A percentile compares a stretch with the other conserved stretches of the same genome.
These are phyloP conservation scores for Cafeteria roenbergensis DNA, from an alignment of 108 stramenopile genomes.

Conservation along the genomic window DNA sequence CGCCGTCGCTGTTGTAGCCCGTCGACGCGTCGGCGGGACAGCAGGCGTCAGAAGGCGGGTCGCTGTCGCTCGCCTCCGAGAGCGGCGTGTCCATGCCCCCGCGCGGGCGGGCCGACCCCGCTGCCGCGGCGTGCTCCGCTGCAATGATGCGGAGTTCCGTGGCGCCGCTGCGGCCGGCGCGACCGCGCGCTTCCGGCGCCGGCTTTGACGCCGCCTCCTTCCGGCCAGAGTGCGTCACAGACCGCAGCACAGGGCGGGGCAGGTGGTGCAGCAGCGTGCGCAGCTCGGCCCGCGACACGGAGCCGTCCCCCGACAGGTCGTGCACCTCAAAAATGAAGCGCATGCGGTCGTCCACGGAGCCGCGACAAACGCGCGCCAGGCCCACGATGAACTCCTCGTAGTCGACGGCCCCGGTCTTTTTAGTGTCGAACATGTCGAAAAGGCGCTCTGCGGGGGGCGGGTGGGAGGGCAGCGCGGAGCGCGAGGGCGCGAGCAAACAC, in stretches of 20 bases:
- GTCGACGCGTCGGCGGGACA: no score
- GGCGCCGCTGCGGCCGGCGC: background rate
- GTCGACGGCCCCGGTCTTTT: slow-evolving; percentile 28
- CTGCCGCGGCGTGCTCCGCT: background rate
- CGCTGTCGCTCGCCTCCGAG: no score
- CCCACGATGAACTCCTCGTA: slow-evolving; percentile 45
- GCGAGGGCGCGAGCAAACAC: background rate
- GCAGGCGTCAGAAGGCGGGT: no score
- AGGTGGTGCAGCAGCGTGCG: slow-evolving; percentile 39
- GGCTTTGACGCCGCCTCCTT: no score
- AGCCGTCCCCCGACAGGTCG: slow-evolving; percentile 28
- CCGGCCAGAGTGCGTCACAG: no score
- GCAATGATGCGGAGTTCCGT: background rate
- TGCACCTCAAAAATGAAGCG: slow-evolving; percentile 33
- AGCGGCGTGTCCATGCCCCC: no score
- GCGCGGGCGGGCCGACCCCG: no score
- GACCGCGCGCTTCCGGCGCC: background rate
- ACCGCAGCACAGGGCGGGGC: slow-evolving; percentile 9
- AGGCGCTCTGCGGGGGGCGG: slow-evolving; percentile 27
- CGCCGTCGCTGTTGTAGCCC: no score
- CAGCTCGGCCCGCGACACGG: slow-evolving; percentile 28
- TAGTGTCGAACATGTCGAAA: slow-evolving; percentile 39
- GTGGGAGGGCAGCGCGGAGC: background rate
- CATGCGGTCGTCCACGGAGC: slow-evolving; percentile 36
- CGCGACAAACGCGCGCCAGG: slow-evolving; percentile 31